phyloP scores from a whole-genome alignment of 768 basidiomycete species.

The Amanita muscaria region DNA sequence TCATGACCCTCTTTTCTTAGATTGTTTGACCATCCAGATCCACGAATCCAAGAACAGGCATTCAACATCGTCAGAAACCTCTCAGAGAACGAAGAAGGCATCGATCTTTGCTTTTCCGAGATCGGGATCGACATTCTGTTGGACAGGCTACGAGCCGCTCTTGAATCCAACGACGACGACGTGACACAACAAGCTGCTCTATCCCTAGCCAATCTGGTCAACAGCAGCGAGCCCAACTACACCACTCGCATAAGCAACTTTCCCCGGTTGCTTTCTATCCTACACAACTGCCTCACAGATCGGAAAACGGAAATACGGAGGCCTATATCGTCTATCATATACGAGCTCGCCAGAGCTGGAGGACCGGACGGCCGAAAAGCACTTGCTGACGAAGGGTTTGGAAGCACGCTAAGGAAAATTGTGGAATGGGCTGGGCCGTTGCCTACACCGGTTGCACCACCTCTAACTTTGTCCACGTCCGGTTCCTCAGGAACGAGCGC shows the following conservation, averaged over 20 bases:
- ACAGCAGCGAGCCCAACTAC: constrained; percentile 38
- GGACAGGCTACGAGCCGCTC: constrained; percentile 33
- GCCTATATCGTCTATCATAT: constrained; percentile 53
- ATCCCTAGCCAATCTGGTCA: constrained; percentile 61
- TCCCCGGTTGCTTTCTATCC: constrained; percentile 39
- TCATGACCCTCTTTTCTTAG: constrained; percentile 22
- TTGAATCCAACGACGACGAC: constrained; percentile 44
- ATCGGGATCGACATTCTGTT: constrained; percentile 41
- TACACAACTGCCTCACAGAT: constrained; percentile 54
- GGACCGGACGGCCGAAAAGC: constrained; percentile 21
- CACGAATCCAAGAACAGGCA: constrained; percentile 61
- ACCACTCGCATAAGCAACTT: constrained; percentile 47
- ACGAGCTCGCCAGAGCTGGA: constrained; percentile 43
- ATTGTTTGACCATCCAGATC: constrained; percentile 43
- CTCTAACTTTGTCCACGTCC: constrained; percentile 1
- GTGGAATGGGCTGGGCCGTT: constrained; percentile 29
- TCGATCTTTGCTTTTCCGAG: constrained; percentile 48
- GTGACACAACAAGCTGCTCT: constrained; percentile 52
- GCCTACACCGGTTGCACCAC: background rate
- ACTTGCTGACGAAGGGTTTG: constrained; percentile 33
- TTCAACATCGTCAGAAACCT: constrained; percentile 60
- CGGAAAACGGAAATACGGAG: constrained; percentile 47
- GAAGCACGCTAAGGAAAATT: constrained; percentile 29
- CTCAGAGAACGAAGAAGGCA: constrained; percentile 55
- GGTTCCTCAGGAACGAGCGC: constrained; percentile 9